Evolutionary conservation across 495 filamentous ascomycete species (phyloP).

Genomic region (Talaromyces liani): DNA sequence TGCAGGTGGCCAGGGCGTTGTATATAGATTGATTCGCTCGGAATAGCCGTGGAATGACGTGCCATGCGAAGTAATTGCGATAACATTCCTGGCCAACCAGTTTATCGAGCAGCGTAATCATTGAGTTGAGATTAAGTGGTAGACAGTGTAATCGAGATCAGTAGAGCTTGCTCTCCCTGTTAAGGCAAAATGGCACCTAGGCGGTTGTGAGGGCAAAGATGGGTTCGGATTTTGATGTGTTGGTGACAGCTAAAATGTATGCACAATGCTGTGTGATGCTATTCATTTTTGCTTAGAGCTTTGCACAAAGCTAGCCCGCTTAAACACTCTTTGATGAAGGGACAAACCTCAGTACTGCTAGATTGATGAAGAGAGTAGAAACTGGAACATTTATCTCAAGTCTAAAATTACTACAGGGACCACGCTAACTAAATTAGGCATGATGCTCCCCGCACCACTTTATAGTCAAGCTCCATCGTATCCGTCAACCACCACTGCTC

Average conservation of each 20-base stretch:
- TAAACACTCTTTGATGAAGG: neutral
- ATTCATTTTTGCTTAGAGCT: neutral
- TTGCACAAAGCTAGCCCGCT: too few relatives aligned
- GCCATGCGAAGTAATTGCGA: neutral
- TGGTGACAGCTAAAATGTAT: neutral
- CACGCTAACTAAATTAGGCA: neutral
- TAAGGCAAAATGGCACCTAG: neutral
- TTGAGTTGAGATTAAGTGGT: neutral
- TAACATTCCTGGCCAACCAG: constrained; percentile 1
- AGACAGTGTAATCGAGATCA: neutral
- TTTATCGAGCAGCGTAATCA: neutral
- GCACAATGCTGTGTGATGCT: neutral
- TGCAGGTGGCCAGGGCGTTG: neutral
- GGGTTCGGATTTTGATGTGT: neutral
- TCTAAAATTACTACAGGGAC: neutral
- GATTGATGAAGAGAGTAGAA: neutral
- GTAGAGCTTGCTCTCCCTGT: neutral
- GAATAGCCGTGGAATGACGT: constrained; percentile 2
- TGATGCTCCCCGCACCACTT: neutral
- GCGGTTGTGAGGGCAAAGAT: neutral
- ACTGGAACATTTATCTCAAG: neutral
- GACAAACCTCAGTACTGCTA: neutral
- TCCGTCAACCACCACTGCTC: too few relatives aligned
- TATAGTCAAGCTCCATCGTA: neutral
- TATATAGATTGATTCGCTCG: neutral